Conservation (phyloP, 768 basidiomycete genomes). For the Jaapia argillacea region DNA sequence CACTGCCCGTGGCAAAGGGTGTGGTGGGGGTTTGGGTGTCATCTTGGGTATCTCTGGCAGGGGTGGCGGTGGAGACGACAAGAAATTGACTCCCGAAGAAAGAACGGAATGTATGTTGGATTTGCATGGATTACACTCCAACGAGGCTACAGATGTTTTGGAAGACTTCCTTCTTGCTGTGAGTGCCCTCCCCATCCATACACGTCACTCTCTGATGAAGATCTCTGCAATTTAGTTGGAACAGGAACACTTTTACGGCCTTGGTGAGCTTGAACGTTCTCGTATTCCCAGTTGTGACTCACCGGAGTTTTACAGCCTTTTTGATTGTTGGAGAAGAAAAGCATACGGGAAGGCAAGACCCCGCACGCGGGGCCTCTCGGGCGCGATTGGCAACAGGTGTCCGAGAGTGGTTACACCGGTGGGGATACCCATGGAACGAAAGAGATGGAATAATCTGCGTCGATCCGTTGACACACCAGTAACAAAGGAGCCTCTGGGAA, state of each 20-base stretch:
- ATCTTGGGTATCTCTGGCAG: slow-evolving; percentile 75
- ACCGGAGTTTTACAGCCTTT: slow-evolving; percentile 43
- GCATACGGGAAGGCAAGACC: slow-evolving; percentile 88
- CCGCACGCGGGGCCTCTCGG: slow-evolving; percentile 70
- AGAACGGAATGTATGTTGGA: slow-evolving; percentile 83
- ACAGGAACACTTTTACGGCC: slow-evolving; percentile 77
- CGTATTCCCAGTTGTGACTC: background rate
- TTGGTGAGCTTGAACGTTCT: slow-evolving; percentile 40
- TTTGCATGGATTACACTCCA: slow-evolving; percentile 88
- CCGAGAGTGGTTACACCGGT: slow-evolving; percentile 84
- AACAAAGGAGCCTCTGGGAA: background rate
- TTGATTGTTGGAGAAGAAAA: slow-evolving; percentile 93
- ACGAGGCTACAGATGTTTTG: slow-evolving; percentile 85
- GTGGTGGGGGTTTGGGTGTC: slow-evolving; percentile 80
- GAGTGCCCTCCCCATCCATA: slow-evolving; percentile 25
- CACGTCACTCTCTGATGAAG: background rate
- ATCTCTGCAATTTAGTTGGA: slow-evolving; percentile 47
- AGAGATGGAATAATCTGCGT: slow-evolving; percentile 85
- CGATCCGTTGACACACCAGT: slow-evolving; percentile 69
- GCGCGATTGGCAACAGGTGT: slow-evolving; percentile 79
- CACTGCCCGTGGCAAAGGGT: slow-evolving; percentile 56
- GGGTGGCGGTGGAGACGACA: slow-evolving; percentile 37
- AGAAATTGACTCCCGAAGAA: slow-evolving; percentile 68
- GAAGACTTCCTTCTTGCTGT: slow-evolving; percentile 85
- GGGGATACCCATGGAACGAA: slow-evolving; percentile 96